Percentiles rank a stretch among this genome's conserved stretches.
Evolutionary conservation across 331 rosid species (phyloP).

Genomic region (Malus hybrid): DNA sequence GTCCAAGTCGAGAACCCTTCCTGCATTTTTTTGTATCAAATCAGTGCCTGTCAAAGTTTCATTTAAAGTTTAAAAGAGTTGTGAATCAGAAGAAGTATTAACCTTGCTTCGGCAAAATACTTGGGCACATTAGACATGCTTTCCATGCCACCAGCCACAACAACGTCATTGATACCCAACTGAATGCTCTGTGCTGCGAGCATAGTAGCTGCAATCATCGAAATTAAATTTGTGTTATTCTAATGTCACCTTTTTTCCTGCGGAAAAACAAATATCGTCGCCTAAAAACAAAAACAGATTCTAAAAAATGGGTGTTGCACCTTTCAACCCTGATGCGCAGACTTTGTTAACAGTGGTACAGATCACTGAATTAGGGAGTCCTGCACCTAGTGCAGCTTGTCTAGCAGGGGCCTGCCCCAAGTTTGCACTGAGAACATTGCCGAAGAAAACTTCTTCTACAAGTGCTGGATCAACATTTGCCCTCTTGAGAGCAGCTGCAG

Average conservation of each 20-base stretch:
- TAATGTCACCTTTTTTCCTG: background rate
- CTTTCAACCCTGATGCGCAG: slow-evolving; percentile 99
- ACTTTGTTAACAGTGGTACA: slow-evolving; percentile 93
- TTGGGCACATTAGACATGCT: slow-evolving; percentile 94
- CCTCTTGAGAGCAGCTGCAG: slow-evolving; percentile 83
- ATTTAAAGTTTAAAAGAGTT: slow-evolving; percentile 1
- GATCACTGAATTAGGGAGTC: slow-evolving; percentile 71
- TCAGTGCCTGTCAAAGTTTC: slow-evolving; percentile 13
- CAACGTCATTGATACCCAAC: slow-evolving; percentile 82
- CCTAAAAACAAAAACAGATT: background rate
- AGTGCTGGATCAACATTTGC: slow-evolving; percentile 84
- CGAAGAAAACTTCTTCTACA: slow-evolving; percentile 85
- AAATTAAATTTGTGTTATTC: slow-evolving; percentile 8
- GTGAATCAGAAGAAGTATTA: slow-evolving; percentile 8
- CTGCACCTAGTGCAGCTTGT: slow-evolving; percentile 97
- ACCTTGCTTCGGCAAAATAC: slow-evolving; percentile 97
- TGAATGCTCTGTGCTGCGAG: slow-evolving; percentile 97
- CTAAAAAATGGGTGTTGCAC: slow-evolving; percentile 17
- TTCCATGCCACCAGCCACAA: slow-evolving; percentile 99
- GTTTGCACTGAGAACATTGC: slow-evolving; percentile 95
- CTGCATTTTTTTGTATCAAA: slow-evolving; percentile 46
- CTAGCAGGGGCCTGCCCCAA: slow-evolving; percentile 99
- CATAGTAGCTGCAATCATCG: slow-evolving; percentile 64
- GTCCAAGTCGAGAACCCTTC: slow-evolving; percentile 98
- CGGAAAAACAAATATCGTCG: background rate